These are phyloP conservation scores for Diphasiastrum complanatum DNA, from an alignment of 83 land plant species.

Conservation along the genomic window DNA sequence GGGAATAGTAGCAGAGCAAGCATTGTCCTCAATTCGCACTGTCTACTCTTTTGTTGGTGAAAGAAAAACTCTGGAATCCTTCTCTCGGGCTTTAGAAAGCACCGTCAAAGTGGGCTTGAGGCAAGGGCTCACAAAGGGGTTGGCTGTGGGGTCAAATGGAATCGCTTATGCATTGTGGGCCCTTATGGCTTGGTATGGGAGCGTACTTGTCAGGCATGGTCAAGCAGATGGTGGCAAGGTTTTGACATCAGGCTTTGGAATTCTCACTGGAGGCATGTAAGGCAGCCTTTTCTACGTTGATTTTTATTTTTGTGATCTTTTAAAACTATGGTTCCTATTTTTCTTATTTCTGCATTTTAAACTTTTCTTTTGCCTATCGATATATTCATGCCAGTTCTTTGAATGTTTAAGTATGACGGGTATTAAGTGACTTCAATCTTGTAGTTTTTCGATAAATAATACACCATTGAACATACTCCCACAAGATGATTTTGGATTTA, in stretches of 20 bases:
- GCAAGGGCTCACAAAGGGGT: conserved; percentile 74
- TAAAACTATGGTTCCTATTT: too few species aligned
- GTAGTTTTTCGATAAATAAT: too few species aligned
- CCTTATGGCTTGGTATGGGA: conserved; percentile 73
- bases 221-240: conserved; percentile 64
- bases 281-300: too few species aligned
- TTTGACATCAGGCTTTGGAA: conserved; percentile 52
- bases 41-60: conserved; percentile 74
- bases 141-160: conserved; percentile 60
- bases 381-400: too few species aligned
- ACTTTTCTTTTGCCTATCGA: too few species aligned
- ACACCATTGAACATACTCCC: too few species aligned
- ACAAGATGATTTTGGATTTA: too few species aligned
- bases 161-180: conserved; percentile 68
- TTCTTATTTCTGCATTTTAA: too few species aligned
- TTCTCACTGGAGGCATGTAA: conserved; percentile 62
- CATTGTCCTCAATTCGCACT: conserved; percentile 62
- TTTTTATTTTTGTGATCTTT: too few species aligned
- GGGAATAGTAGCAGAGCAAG: conserved; percentile 53
- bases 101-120: conserved; percentile 44
- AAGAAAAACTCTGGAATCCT: conserved; percentile 38
- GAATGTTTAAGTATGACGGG: too few species aligned
- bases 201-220: conserved; percentile 45
- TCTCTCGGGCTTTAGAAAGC: conserved; percentile 36
- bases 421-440: too few species aligned